Percentiles rank a stretch among this genome's conserved stretches.
These are phyloP conservation scores for Novymonas esmeraldas DNA, from an alignment of 208 protist species.

Conservation along the genomic window DNA sequence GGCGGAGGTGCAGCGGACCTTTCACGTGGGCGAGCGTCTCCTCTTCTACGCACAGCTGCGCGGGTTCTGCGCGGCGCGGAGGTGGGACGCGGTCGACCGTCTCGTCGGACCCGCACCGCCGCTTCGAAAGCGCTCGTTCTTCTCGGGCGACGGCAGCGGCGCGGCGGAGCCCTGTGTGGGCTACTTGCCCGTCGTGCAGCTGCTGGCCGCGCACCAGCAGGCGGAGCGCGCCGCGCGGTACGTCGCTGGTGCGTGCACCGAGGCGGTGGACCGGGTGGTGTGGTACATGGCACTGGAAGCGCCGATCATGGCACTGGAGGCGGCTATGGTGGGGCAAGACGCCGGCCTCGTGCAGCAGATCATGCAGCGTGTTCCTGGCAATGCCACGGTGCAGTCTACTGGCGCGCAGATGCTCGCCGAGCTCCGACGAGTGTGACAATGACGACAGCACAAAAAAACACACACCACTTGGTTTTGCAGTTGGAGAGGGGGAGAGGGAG, in stretches of 20 bases:
- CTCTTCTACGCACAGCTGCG: constrained; percentile 39
- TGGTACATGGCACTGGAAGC: constrained; percentile 49
- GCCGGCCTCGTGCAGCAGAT: constrained; percentile 46
- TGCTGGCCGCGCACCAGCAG: constrained; percentile 30
- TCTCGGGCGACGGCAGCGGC: constrained; percentile 7
- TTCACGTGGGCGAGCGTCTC: constrained; percentile 29
- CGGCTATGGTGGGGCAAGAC: constrained; percentile 39
- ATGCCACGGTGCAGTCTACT: constrained; percentile 25
- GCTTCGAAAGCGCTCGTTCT: constrained; percentile 33
- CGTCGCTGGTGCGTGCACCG: constrained; percentile 37
- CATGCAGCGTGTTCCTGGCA: constrained; percentile 35
- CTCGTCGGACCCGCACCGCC: constrained; percentile 37
- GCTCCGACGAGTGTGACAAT: constrained; percentile 15
- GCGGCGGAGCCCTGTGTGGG: constrained; percentile 21
- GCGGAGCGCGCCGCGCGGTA: constrained; percentile 40
- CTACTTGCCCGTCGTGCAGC: constrained; percentile 41
- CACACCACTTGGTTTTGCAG: too few species aligned
- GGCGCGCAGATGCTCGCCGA: constrained; percentile 28
- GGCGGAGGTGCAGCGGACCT: constrained; percentile 20
- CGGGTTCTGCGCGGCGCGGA: constrained; percentile 36
- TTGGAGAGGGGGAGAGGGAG: too few species aligned
- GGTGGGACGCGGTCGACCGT: constrained; percentile 32
- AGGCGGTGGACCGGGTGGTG: constrained; percentile 41
- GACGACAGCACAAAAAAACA: background rate
- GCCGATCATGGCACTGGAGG: constrained; percentile 51